Percentiles rank a stretch among this genome's conserved stretches.
phyloP scores from a whole-genome alignment of 1,139 yeast species.

The Taphrina populina region DNA sequence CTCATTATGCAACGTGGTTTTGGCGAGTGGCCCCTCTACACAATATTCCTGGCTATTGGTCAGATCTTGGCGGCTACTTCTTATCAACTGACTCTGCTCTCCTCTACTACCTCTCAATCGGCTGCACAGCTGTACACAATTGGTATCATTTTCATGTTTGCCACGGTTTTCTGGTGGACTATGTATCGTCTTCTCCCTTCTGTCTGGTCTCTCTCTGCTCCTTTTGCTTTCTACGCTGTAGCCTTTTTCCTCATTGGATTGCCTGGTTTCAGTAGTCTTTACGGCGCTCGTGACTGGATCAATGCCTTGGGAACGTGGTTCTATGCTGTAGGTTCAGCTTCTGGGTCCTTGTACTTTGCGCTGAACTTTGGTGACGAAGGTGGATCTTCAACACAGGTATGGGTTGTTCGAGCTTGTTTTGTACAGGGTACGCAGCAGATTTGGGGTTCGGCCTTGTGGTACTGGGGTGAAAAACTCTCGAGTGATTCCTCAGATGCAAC shows the following conservation, averaged over 20 bases:
- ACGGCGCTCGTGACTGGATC: conserved; percentile 30
- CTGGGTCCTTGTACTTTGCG: conserved; percentile 35
- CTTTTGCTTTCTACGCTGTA: conserved; percentile 33
- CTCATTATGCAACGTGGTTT: conserved; percentile 32
- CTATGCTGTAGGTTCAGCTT: conserved; percentile 35
- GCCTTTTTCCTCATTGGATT: conserved; percentile 36
- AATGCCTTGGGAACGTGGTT: conserved; percentile 34
- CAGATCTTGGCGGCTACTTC: conserved; percentile 36
- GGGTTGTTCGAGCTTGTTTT: conserved; percentile 36
- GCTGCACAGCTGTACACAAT: conserved; percentile 33
- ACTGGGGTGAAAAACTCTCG: conserved; percentile 34
- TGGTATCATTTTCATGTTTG: conserved; percentile 31
- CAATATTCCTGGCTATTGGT: conserved; percentile 35
- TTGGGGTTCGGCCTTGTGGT: conserved; percentile 37
- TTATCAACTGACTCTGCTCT: conserved; percentile 35
- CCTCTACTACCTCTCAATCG: conserved; percentile 32
- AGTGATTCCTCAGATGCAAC: conserved; percentile 20
- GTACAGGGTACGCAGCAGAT: conserved; percentile 36
- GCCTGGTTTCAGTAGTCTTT: conserved; percentile 27
- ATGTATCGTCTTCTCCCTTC: conserved; percentile 30
- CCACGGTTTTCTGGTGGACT: conserved; percentile 35
- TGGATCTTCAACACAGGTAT: conserved; percentile 29
- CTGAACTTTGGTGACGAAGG: conserved; percentile 37
- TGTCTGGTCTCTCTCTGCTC: conserved; percentile 31
- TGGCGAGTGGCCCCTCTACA: conserved; percentile 36